Evolutionary conservation across 2,329 filamentous ascomycete species (phyloP).

Genomic region (Diplodia mutila): DNA sequence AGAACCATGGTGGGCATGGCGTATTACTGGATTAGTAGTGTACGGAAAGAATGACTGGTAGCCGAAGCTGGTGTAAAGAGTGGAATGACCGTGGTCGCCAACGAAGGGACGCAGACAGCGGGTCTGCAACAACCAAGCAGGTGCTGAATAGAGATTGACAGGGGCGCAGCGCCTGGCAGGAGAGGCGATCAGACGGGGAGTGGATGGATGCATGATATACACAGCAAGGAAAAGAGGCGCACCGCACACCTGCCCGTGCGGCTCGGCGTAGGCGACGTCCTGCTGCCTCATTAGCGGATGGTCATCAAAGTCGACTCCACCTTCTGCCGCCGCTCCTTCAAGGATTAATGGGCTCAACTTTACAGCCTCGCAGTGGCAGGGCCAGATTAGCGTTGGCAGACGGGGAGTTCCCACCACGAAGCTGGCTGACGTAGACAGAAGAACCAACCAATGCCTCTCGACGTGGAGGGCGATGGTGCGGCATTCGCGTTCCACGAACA

Average conservation of each 20-base stretch:
- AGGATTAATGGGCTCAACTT: conserved; percentile 1
- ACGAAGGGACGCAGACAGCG: conserved; percentile 62
- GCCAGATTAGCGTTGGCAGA: background rate
- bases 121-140: conserved; percentile 36
- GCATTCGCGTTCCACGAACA: background rate
- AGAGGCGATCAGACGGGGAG: background rate
- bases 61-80: conserved; percentile 43
- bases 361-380: background rate
- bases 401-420: background rate
- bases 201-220: background rate
- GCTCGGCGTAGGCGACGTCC: conserved; percentile 3
- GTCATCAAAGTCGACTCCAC: conserved; percentile 19
- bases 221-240: background rate
- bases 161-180: background rate
- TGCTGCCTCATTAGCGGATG: background rate
- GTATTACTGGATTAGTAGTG: conserved; percentile 33
- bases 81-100: conserved; percentile 45
- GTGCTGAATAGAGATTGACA: conserved; percentile 11
- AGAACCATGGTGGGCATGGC: conserved; percentile 42
- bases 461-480: background rate
- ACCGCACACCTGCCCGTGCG: background rate
- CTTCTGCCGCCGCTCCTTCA: conserved; percentile 3
- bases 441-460: background rate
- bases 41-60: conserved; percentile 42
- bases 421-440: background rate